Evolutionary conservation across 129 eudicot species (phyloP).

Genomic region (Escallonia rubra): DNA sequence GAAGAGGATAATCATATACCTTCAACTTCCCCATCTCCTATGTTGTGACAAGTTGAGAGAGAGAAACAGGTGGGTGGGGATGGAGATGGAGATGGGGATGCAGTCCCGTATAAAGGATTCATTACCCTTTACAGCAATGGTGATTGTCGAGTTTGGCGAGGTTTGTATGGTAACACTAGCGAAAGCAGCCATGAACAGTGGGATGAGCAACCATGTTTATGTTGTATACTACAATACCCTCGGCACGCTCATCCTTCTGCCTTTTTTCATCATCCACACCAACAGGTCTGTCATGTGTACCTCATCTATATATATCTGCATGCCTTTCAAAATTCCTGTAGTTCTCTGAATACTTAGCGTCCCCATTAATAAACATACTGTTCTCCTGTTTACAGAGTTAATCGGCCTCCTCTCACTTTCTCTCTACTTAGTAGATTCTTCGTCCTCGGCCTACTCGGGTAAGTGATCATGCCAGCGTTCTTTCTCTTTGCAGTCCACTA

Average conservation of each 20-base stretch:
- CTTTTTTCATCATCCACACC: conserved; percentile 18
- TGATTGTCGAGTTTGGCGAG: conserved; percentile 16
- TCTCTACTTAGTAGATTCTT: conserved; percentile 32
- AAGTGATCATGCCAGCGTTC: conserved; percentile 3
- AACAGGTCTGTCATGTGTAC: conserved; percentile 7
- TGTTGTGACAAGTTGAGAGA: background rate
- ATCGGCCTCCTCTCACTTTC: conserved; percentile 23
- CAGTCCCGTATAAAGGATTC: conserved; percentile 19
- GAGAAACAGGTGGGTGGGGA: conserved; percentile 1
- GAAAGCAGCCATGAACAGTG: conserved; percentile 32
- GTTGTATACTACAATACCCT: conserved; percentile 34
- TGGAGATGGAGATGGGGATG: conserved; percentile 14
- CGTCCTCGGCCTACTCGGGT: conserved; percentile 46
- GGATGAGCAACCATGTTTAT: conserved; percentile 21
- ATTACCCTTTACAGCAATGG: conserved; percentile 23
- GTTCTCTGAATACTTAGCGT: background rate
- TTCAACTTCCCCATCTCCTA: background rate
- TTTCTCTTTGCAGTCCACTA: background rate
- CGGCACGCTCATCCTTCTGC: conserved; percentile 21
- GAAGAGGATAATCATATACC: no score
- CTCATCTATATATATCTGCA: background rate
- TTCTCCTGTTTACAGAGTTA: conserved; percentile 19
- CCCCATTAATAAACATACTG: background rate
- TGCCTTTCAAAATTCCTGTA: conserved; percentile 1
- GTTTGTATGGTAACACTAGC: conserved; percentile 17